Base-by-base conservation (phyloP, 306 rosid genomes). In the Medicago ruthenica region DNA sequence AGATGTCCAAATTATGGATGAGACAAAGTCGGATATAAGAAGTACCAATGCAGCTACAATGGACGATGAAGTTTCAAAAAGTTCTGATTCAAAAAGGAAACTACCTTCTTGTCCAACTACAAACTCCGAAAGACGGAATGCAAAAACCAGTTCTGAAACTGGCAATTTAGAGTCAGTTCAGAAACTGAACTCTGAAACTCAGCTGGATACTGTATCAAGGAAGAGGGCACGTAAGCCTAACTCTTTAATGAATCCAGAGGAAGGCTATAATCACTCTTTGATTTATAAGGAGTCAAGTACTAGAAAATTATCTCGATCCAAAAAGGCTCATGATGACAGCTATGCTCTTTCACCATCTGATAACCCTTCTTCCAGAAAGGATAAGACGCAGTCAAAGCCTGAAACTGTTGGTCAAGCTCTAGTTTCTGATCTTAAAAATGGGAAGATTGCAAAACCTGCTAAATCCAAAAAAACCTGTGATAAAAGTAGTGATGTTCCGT, bases 181-280 rank as follows among this genome's bases (percentile, higher is more conserved):
- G 80, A 62, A 79, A 60, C 73, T 51, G 45, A 78, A 73, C 42
- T 80, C 86, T 31, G 82, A 82, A 70, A 57, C 45, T 78, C 80
- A 70, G 73, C 81, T 76, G 16, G 78, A 77, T 67, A 60, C 80
- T 41, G 75, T 82, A 62, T 85, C 87, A n/a, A 81, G 59, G 75
- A 90, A 83, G 87, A 87, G 95, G 81, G 91, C 83, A 14, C 82
- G 88, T 67, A 90, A 84, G 84, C 93, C 97, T 42, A 93, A 90
- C 81, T 87, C 95, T 57, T 78, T 87, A 50, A 77, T 87, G 90
- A 87, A 89, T 73, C 86, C 87, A 11, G 91, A 87, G 47, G 95
- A 90, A 85, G 96, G 98, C 66, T 87, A 90, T 71, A 90, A 90
- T 16, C 85, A 77, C 78, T 70, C 80, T 47, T 87, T 87, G 89